Percentiles rank a stretch among this genome's conserved stretches.
Evolutionary conservation across 352 stramenopile genomes (phyloP).

Genomic region (Globisporangium okanoganense): DNA sequence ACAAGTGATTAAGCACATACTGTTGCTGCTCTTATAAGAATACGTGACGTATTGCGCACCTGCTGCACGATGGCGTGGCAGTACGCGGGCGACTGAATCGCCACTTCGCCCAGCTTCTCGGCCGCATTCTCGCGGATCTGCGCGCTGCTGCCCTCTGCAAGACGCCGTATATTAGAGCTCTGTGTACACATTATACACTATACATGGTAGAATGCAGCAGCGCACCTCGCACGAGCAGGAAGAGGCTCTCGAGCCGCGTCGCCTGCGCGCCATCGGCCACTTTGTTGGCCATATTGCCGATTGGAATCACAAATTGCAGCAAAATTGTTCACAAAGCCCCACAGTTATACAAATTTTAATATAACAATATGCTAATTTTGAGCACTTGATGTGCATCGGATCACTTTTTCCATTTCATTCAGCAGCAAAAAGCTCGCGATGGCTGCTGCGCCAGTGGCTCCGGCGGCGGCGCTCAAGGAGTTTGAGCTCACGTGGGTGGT

Average conservation of each 20-base stretch:
- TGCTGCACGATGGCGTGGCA: constrained; percentile 54
- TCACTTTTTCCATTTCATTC: neutral
- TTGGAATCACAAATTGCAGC: neutral
- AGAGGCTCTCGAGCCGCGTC: constrained; percentile 76
- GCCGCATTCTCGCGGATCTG: constrained; percentile 67
- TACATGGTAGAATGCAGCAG: neutral
- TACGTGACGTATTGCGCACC: constrained; percentile 12
- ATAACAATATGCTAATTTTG: neutral
- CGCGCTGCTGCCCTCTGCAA: constrained; percentile 62
- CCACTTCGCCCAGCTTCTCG: constrained; percentile 65
- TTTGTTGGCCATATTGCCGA: neutral
- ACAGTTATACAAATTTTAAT: neutral
- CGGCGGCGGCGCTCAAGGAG: constrained; percentile 37
- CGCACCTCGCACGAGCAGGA: constrained; percentile 65
- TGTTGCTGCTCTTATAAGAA: neutral
- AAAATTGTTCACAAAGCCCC: neutral
- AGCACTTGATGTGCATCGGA: neutral
- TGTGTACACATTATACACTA: neutral
- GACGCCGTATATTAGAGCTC: neutral
- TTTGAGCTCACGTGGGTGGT: constrained; percentile 86
- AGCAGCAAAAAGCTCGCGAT: neutral
- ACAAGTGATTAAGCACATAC: neutral
- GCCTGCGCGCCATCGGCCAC: constrained; percentile 25
- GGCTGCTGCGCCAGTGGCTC: neutral
- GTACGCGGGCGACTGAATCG: constrained; percentile 33